A percentile compares a stretch with the other conserved stretches of the same genome.
Evolutionary conservation across 2,329 filamentous ascomycete genomes (phyloP).

Genomic region (Malbranchea cinnamomea): DNA sequence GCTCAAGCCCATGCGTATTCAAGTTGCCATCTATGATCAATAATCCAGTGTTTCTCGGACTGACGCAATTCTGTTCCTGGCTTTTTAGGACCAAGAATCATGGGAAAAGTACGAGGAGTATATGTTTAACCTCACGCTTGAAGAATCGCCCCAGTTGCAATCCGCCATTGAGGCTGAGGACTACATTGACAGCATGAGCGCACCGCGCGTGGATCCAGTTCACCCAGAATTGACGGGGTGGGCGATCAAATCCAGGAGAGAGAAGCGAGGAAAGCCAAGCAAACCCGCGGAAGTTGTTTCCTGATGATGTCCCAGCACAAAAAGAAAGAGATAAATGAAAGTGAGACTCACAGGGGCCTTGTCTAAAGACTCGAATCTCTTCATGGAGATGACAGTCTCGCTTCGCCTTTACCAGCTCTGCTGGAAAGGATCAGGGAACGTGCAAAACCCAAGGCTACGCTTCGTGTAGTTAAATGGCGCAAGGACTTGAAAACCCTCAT

Average conservation of each 20-base stretch:
- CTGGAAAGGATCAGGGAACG: no score
- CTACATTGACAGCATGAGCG: conserved; percentile 50
- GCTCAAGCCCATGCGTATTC: no score
- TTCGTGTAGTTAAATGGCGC: no score
- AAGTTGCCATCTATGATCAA: not conserved
- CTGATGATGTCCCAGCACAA: no score
- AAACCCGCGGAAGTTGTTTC: conserved; percentile 12
- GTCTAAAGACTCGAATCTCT: no score
- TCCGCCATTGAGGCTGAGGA: conserved; percentile 42
- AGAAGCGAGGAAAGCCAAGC: conserved; percentile 17
- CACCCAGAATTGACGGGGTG: conserved; percentile 28
- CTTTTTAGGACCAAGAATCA: conserved; percentile 44
- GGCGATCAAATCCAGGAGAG: conserved; percentile 30
- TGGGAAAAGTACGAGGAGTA: conserved; percentile 64
- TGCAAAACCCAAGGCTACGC: no score
- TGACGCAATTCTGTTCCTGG: no score
- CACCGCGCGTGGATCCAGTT: conserved; percentile 33
- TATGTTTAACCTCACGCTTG: conserved; percentile 42
- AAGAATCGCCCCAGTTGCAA: conserved; percentile 33
- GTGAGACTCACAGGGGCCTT: no score
- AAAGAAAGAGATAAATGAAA: conserved; percentile 10
- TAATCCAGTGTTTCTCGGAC: not conserved
- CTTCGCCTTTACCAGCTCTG: no score
- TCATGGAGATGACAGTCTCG: no score
- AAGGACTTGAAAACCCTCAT: no score